Evolutionary conservation across 2,329 filamentous ascomycete genomes (phyloP).

Genomic region (Colletotrichum sp.): DNA sequence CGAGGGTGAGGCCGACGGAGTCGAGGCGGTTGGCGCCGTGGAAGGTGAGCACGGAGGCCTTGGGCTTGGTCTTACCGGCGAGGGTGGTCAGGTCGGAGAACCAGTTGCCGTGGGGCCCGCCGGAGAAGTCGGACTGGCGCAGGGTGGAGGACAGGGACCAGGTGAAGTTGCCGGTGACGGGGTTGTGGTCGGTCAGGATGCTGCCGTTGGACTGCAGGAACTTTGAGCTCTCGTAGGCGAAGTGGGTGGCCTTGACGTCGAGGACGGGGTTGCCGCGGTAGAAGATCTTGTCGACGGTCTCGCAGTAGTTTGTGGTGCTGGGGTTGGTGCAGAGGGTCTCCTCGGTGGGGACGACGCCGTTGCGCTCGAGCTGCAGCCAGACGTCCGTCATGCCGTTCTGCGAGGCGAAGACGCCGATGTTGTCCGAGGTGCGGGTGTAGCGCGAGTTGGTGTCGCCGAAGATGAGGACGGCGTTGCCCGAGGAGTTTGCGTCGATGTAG

Average conservation of each 20-base stretch:
- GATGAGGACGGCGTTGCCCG: slow-evolving; percentile 66
- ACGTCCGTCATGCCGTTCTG: slow-evolving; percentile 60
- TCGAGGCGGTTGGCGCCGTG: slow-evolving; percentile 56
- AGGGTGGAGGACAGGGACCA: slow-evolving; percentile 43
- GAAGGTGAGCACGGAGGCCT: slow-evolving; percentile 46
- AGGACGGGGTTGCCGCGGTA: slow-evolving; percentile 58
- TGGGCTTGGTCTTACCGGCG: slow-evolving; percentile 33
- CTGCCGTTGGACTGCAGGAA: slow-evolving; percentile 64
- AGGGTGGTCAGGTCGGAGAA: slow-evolving; percentile 59
- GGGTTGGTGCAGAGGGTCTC: slow-evolving; percentile 64
- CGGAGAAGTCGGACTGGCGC: slow-evolving; percentile 50
- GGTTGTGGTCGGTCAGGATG: slow-evolving; percentile 70
- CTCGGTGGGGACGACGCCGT: slow-evolving; percentile 48
- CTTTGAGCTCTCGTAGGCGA: slow-evolving; percentile 58
- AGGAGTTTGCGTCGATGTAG: slow-evolving; percentile 61
- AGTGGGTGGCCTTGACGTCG: slow-evolving; percentile 51
- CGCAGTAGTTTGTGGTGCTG: slow-evolving; percentile 57
- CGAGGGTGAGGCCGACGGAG: slow-evolving; percentile 50
- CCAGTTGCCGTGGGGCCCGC: slow-evolving; percentile 56
- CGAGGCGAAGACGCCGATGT: slow-evolving; percentile 53
- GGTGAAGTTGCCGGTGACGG: slow-evolving; percentile 61
- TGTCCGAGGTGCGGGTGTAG: slow-evolving; percentile 63
- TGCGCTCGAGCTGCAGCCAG: slow-evolving; percentile 62
- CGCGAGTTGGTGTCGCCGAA: slow-evolving; percentile 71
- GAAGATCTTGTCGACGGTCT: slow-evolving; percentile 72